Evolutionary conservation across 2,329 filamentous ascomycete species (phyloP).

Genomic region (Cytospora piceicola): DNA sequence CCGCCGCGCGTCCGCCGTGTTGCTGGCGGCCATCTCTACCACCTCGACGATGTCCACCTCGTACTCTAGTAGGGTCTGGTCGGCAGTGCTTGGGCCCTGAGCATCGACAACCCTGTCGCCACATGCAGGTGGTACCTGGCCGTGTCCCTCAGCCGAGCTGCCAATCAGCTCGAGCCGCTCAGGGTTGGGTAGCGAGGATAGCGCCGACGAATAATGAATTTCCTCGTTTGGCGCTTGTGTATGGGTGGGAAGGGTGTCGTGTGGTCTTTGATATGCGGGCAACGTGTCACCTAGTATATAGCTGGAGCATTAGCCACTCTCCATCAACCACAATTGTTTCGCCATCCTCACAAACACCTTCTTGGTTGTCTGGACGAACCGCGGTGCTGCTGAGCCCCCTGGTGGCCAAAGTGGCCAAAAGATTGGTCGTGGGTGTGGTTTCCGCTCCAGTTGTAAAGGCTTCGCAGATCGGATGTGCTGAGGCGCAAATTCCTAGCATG

Average conservation of each 20-base stretch:
- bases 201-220: neutral
- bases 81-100: neutral
- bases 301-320: neutral
- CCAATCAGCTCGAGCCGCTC: neutral
- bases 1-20: neutral
- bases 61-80: neutral
- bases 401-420: neutral
- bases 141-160: neutral
- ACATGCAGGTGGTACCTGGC: neutral
- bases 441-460: neutral
- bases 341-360: neutral
- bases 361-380: neutral
- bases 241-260: neutral
- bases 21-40: neutral
- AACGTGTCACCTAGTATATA: neutral
- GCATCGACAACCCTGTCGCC: neutral
- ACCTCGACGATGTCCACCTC: neutral
- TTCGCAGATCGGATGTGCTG: neutral
- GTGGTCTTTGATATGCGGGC: neutral
- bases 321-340: neutral
- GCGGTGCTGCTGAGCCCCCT: neutral
- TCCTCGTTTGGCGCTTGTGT: neutral
- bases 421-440: conserved; percentile 3
- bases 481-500: neutral
- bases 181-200: neutral